Conservation (phyloP, 1,284 basidiomycete genomes). For the Vanrija humicola region DNA sequence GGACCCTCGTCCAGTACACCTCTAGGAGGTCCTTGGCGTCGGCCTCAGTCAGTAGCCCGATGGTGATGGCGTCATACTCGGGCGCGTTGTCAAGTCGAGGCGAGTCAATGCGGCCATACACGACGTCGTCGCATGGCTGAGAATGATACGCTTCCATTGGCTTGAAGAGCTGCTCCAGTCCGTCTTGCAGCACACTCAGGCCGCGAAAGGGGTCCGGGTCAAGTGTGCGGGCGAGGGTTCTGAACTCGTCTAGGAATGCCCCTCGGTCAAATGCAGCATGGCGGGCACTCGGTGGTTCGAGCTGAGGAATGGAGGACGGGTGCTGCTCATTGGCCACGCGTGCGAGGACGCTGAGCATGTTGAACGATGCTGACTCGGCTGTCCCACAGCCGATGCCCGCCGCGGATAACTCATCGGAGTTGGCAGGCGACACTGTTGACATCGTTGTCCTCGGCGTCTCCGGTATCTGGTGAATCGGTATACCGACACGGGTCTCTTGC, state of each 20-base stretch:
- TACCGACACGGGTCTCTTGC: too few relatives aligned
- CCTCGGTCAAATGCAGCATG: constrained; percentile 6
- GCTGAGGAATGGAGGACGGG: not conserved
- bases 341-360: constrained; percentile 22
- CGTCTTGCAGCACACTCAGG: constrained; percentile 17
- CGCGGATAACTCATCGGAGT: not conserved
- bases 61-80: constrained; percentile 12
- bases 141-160: not conserved
- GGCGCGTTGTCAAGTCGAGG: constrained; percentile 12
- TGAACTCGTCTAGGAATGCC: constrained; percentile 12
- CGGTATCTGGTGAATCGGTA: too few relatives aligned
- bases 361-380: not conserved
- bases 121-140: constrained; percentile 12
- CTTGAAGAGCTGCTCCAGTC: constrained; percentile 3
- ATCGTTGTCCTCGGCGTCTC: too few relatives aligned
- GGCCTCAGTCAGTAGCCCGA: constrained; percentile 6
- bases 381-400: not conserved
- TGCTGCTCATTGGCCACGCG: constrained; percentile 19
- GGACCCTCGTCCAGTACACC: constrained; percentile 16
- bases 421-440: not conserved
- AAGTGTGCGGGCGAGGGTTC: constrained; percentile 8
- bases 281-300: not conserved
- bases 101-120: constrained; percentile 18
- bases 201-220: constrained; percentile 20
- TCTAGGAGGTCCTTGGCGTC: constrained; percentile 10